Evolutionary conservation across 2,329 filamentous ascomycete genomes (phyloP), one percentile per base, ranked within the genome.

Genomic region (Penicillium corylophilum): DNA sequence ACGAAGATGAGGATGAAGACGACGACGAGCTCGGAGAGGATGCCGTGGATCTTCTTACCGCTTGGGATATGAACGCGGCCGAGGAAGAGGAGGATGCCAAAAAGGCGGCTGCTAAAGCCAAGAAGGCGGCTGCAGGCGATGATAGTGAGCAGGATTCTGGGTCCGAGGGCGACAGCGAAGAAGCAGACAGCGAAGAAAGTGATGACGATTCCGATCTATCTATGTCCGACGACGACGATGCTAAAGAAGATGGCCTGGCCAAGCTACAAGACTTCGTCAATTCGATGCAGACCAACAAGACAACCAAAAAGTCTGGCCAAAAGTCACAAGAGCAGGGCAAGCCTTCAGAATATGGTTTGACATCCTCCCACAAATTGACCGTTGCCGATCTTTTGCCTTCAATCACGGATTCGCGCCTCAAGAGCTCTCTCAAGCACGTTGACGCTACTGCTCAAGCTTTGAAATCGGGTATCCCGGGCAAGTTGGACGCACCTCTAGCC

Each of bases 401-500:
- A 12, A 79, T 90, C 43, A 86, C 84, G 53, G 89, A 95, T 65
- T 83, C 87, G 2, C 80, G 84, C 43, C 82, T 92, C 64, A 91
- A 89, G 67, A 90, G 87, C 64, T 87, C 89, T 0, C 78, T 94
- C 44, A 94, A 93, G 71, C 80, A 89, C 56, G 80, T 92, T 65
- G 79, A 64, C 68, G 72, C 44, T 67, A 54, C 55, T 31, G 40
- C 66, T n/a, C 61, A 67, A 26, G 77, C 71, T 76, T 84, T 76
- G 59, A 84, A 78, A 55, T 72, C 78, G 62, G 81, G 82, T 15
- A 76, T 82, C 31, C 77, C 80, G 23, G 82, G 85, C 48, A 95
- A 90, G 71, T 80, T 97, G 4, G 85, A 88, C 26, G 88, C 92
- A 2, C 92, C 93, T 13, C 79, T 96, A 5, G 84, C 90, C 1